Evolutionary conservation across 148 eudicot genomes (phyloP), one percentile per base, ranked within the genome.

Genomic region (Rhododendron kiyosumense): DNA sequence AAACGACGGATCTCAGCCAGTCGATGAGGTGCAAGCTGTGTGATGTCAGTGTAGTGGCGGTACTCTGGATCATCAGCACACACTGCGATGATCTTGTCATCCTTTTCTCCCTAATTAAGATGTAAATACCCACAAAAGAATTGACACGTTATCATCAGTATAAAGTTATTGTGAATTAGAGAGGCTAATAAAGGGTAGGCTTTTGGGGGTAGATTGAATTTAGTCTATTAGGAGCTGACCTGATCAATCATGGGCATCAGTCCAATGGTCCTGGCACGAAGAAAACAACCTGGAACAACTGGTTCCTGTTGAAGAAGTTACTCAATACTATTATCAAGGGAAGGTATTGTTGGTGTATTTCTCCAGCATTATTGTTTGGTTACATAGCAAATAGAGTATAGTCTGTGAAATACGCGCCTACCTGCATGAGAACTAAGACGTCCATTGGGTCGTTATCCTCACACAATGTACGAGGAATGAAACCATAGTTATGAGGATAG

Each of bases 231-330:
- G 28, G 61, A 45, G 49, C 32, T 45, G n/a, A 96, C 98, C 97
- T 96, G 98, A 86, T 96, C 98, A 88, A 96, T 96, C 98, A 96
- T 93, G 78, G 98, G 98, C 98, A 96, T 96, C 84, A 94, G 91
- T 80, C 98, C 98, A 82, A 96, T 91, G 82, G 98, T 93, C 87
- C 95, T 89, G 73, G 95, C 98, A 34, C 96, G 94, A 67, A 96
- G 94, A 83, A 93, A 96, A 86, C 98, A 94, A 78, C 98, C 98
- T 7, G 98, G 98, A 84, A 92, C 82, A 7, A 94, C 96, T 75
- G 96, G 97, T 85, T 96, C 98, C 97, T 95, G 89, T 43, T 77
- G 18, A 81, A 45, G n/a, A 79, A 9, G 3, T 32, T 48, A n/a
- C 15, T 79, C 11, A 9, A 15, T 18, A 18, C 17, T 41, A 67